Evolutionary conservation across 164 flowering plant species (phyloP).

Genomic region (Nymphaea thermarum): DNA sequence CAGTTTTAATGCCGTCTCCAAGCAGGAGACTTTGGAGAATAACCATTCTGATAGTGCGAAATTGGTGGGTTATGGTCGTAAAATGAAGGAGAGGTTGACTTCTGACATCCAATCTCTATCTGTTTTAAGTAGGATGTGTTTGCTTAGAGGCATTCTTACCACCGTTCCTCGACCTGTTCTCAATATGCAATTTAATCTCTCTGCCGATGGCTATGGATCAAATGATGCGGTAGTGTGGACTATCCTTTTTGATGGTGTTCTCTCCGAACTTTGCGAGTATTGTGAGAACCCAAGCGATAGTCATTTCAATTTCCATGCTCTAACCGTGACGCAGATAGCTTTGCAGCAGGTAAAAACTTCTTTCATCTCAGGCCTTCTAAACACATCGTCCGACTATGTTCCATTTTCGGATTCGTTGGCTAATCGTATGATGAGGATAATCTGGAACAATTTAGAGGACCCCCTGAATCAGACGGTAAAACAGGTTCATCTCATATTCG

Average conservation of each 20-base stretch:
- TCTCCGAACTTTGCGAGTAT: constrained; percentile 75
- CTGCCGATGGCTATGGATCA: constrained; percentile 6
- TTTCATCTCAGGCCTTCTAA: constrained; percentile 28
- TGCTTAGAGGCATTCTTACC: constrained; percentile 92
- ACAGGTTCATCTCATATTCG: constrained; percentile 91
- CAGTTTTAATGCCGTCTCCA: constrained; percentile 6
- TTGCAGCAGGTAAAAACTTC: constrained; percentile 93
- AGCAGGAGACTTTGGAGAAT: too few relatives aligned
- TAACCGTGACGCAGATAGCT: constrained; percentile 93
- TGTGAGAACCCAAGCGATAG: constrained; percentile 84
- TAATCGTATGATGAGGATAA: constrained; percentile 50
- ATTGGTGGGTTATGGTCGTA: constrained; percentile 15
- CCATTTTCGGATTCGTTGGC: constrained; percentile 66
- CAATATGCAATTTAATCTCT: constrained; percentile 25
- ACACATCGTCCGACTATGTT: constrained; percentile 24
- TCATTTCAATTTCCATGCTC: constrained; percentile 91
- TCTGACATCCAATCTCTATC: constrained; percentile 40
- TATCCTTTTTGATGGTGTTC: constrained; percentile 76
- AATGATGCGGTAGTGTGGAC: constrained; percentile 23
- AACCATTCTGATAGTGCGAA: background rate
- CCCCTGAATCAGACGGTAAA: constrained; percentile 96
- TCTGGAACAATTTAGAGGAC: constrained; percentile 98
- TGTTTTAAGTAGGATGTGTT: constrained; percentile 63
- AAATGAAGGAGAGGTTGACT: constrained; percentile 38
- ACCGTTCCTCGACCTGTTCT: constrained; percentile 70